Conservation (phyloP, 305 asterid genomes). For the Galium porrigens region DNA sequence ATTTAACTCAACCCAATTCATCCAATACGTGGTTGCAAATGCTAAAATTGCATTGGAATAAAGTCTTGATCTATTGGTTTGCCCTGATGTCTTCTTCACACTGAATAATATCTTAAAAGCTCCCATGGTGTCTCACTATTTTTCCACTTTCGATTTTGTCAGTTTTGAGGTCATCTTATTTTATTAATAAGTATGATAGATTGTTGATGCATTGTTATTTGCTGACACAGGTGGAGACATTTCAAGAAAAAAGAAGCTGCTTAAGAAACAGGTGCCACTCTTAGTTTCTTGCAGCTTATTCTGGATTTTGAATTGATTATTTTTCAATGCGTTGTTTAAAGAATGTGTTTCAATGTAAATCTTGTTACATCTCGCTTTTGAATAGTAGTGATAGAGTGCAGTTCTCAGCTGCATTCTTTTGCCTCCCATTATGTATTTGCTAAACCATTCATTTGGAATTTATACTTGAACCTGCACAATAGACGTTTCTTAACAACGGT, state of each 20-base stretch:
- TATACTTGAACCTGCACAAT: not conserved
- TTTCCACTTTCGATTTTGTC: not conserved
- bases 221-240: slow-evolving; percentile 76
- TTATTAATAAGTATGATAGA: not conserved
- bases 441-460: not conserved
- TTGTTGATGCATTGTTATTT: slow-evolving; percentile 6
- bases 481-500: not conserved
- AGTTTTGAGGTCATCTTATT: not conserved
- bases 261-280: slow-evolving; percentile 59
- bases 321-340: too few species aligned
- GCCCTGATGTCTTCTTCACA: not conserved
- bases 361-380: not conserved
- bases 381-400: not conserved
- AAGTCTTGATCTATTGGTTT: too few species aligned
- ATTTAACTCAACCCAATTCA: not conserved
- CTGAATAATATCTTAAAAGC: not conserved
- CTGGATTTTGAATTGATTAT: not conserved
- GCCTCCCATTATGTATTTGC: not conserved
- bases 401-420: not conserved
- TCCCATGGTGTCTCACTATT: not conserved
- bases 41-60: not conserved
- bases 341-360: not conserved
- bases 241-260: slow-evolving; percentile 84
- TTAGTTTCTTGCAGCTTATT: not conserved
- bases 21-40: not conserved